These are phyloP conservation scores for Mortierella antarctica DNA, from an alignment of 192 early-diverging fungal genomes.

Conservation along the genomic window DNA sequence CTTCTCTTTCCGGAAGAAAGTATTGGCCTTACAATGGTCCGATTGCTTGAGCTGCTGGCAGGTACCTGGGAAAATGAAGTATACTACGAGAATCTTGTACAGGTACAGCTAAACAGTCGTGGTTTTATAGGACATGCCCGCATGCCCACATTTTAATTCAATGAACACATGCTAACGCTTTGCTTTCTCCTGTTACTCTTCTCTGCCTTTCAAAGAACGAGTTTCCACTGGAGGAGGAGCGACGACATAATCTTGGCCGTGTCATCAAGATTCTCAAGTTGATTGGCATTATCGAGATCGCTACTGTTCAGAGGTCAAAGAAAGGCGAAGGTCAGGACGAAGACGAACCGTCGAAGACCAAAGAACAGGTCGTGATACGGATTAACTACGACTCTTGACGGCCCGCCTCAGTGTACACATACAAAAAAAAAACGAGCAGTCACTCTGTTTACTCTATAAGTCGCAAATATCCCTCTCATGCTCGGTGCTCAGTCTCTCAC, in stretches of 20 bases:
- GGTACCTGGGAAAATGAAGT: slow-evolving; percentile 28
- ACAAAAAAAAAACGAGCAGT: too few species aligned
- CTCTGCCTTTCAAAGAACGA: slow-evolving; percentile 12
- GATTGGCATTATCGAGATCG: slow-evolving; percentile 21
- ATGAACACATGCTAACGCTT: background rate
- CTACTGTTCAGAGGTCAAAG: background rate
- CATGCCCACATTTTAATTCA: background rate
- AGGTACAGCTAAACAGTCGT: slow-evolving; percentile 5
- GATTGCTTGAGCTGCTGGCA: slow-evolving; percentile 27
- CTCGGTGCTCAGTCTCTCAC: too few species aligned
- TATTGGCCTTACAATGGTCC: slow-evolving; percentile 39
- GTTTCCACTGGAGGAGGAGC: slow-evolving; percentile 43
- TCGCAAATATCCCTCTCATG: too few species aligned
- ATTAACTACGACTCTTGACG: slow-evolving; percentile 30
- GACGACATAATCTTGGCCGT: slow-evolving; percentile 42
- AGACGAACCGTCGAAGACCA: background rate
- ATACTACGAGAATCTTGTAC: slow-evolving; percentile 33
- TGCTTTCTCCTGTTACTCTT: background rate
- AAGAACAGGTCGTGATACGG: slow-evolving; percentile 35
- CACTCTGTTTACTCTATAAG: too few species aligned
- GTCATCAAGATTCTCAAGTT: slow-evolving; percentile 35
- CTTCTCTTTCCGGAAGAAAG: slow-evolving; percentile 44
- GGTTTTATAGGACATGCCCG: background rate
- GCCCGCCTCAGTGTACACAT: too few species aligned
- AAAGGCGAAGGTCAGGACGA: slow-evolving; percentile 5